Conservation (phyloP, 495 filamentous ascomycete genomes). For the Aspergillus affinis region DNA sequence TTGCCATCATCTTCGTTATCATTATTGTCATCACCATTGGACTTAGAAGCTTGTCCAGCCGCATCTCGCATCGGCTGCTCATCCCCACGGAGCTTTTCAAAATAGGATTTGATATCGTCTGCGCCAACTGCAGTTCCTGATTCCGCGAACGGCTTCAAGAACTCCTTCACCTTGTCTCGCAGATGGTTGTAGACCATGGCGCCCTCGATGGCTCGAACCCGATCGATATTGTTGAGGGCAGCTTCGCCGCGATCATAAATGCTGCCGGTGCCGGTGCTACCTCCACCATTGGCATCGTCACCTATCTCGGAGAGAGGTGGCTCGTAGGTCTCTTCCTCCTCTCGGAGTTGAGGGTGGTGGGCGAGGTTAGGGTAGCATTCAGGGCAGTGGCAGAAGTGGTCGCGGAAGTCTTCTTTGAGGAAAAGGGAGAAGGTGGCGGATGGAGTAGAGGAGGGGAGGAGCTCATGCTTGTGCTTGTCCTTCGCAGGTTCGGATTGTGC, state of each 20-base stretch:
- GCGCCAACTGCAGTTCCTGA: slow-evolving; percentile 80
- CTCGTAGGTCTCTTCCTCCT: slow-evolving; percentile 91
- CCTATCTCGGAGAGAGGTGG: slow-evolving; percentile 70
- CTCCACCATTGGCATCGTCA: slow-evolving; percentile 42
- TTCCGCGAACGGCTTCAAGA: slow-evolving; percentile 90
- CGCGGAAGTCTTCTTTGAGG: slow-evolving; percentile 71
- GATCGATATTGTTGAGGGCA: slow-evolving; percentile 83
- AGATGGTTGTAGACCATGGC: slow-evolving; percentile 97
- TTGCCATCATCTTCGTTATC: slow-evolving; percentile 25
- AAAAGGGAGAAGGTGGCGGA: slow-evolving; percentile 72
- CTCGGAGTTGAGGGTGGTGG: slow-evolving; percentile 73
- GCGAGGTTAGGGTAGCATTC: slow-evolving; percentile 72
- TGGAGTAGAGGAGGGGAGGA: slow-evolving; percentile 50
- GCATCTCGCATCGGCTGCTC: slow-evolving; percentile 56
- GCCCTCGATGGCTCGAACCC: slow-evolving; percentile 90
- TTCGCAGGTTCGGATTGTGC: slow-evolving; percentile 31
- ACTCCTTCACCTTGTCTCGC: slow-evolving; percentile 89
- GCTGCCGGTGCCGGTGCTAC: slow-evolving; percentile 65
- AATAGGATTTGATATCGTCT: slow-evolving; percentile 94
- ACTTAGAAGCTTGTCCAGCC: slow-evolving; percentile 34
- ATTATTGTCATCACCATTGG: slow-evolving; percentile 13
- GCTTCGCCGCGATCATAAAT: slow-evolving; percentile 87
- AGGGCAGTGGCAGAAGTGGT: slow-evolving; percentile 73
- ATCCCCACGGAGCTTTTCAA: slow-evolving; percentile 90
- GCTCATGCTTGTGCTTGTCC: slow-evolving; percentile 36